Evolutionary conservation across 148 eudicot species (phyloP), one percentile per base, ranked within the genome.

Genomic region (Amaranthus hypochondriacus): DNA sequence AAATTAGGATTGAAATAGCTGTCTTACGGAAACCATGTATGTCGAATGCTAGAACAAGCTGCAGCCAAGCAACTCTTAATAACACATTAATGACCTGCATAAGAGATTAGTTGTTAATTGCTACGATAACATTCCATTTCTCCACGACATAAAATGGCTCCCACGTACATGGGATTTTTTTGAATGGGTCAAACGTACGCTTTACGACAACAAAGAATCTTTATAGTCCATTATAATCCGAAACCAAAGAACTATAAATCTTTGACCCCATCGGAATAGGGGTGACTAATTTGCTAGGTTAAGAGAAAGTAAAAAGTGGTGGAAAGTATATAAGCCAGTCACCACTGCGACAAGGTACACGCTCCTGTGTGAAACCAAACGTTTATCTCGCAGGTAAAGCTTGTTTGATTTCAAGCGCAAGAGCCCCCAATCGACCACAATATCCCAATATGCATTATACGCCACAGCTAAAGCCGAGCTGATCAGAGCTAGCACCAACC

Each of bases 381-480:
- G 87, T 75, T 87, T 88, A 58, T 92, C 91, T 70, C 97, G 84
- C 56, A 92, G 79, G 69, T 77, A 79, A 21, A 78, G 74, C 79
- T 92, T 88, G 66, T 77, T 88, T 6, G 96, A 92, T 47, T 81
- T 81, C 66, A 79, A 69, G 55, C 87, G 84, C 42, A 92, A 74
- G 54, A 90, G 97, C 68, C 97, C 97, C 97, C 96, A 92, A 72
- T 92, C 97, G 11, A 86, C 61, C 4, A 87, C 86, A 4, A 92
- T 79, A 75, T 90, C 97, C 96, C 97, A 92, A 71, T 92, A 92
- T 39, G 90, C 88, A 61, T 86, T 83, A 6, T 82, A 71, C 12
- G 81, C 42, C 60, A 85, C 84, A 39, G 97, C 93, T 74, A 86
- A 66, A 74, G 78, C 78, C 42, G 97, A 90, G 84, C 79, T 78